Evolutionary conservation across 805 yeast genomes (phyloP), one percentile per base, ranked within the genome.

Genomic region (Wickerhamiella parazyma): DNA sequence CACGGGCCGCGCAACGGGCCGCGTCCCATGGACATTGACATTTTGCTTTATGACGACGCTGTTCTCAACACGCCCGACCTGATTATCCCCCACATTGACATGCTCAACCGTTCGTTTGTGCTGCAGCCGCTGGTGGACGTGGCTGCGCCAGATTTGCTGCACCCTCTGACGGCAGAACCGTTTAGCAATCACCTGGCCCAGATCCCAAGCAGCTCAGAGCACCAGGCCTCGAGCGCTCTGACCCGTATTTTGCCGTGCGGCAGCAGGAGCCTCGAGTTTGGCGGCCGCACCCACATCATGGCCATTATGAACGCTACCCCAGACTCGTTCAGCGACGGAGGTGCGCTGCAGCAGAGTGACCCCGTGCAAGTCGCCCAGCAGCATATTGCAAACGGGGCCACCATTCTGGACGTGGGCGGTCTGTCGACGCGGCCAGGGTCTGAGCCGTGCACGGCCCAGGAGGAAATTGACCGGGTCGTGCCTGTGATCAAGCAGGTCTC

Each of bases 281-380:
- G 76, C 64, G 57, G 66, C 6, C 64, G 63, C n/a, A 84, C 96
- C 0, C 62, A 69, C 41, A 57, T 86, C 36, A 91, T 91, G 98
- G 91, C 85, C 1, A 78, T 91, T 38, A 61, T 91, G 49, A 91
- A 91, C 55, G 71, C 80, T 17, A 91, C 98, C 0, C 95, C 96
- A 0, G 96, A 91, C 60, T 86, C 95, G 1, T 91, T 91, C 58
- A 82, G 94, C 36, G 98, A 91, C 60, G 97, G 95, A 2, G 85
- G 91, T 1, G 55, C 56, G 14, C 56, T 66, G 24, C 55, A 65
- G 6, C 29, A 68, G 0, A 69, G 62, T 0, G 60, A 61, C 9
- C 67, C 76, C 1, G 55, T 78, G 21, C 55, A 52, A 0, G 62
- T 65, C 19, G 80, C 79, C 0, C 57, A 61, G 33, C 49, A 60